These are phyloP conservation scores for Leucaena leucocephala DNA, from an alignment of 306 rosid genomes.

Conservation along the genomic window DNA sequence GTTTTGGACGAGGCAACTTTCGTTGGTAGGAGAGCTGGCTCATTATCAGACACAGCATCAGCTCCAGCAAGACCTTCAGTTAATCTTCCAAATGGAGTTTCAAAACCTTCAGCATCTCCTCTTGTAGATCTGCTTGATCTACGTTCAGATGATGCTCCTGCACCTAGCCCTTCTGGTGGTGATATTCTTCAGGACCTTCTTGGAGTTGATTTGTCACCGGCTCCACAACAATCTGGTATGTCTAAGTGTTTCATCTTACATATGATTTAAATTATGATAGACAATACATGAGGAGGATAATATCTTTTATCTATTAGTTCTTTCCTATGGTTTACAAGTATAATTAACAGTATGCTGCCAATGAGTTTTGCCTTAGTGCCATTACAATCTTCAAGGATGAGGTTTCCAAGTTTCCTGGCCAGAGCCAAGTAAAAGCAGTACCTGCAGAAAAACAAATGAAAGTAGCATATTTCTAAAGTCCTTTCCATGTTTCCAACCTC, in stretches of 20 bases:
- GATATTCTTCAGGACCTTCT: slow-evolving; percentile 94
- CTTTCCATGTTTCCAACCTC: slow-evolving; percentile 21
- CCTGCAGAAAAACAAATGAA: neutral
- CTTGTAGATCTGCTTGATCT: slow-evolving; percentile 95
- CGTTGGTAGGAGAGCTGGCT: slow-evolving; percentile 76
- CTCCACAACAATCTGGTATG: slow-evolving; percentile 76
- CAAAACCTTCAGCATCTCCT: slow-evolving; percentile 67
- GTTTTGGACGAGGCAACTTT: slow-evolving; percentile 90
- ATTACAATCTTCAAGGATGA: neutral
- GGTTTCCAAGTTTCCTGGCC: neutral
- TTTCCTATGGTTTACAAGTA: neutral
- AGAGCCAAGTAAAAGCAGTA: neutral
- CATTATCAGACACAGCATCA: slow-evolving; percentile 60
- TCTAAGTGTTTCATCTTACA: slow-evolving; percentile 29
- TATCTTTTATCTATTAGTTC: neutral
- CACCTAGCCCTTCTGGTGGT: slow-evolving; percentile 76
- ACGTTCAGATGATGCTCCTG: slow-evolving; percentile 76
- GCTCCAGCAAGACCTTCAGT: slow-evolving; percentile 60
- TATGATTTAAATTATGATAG: slow-evolving; percentile 3
- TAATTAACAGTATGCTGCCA: slow-evolving; percentile 8
- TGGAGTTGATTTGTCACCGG: slow-evolving; percentile 71
- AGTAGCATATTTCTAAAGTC: slow-evolving; percentile 16
- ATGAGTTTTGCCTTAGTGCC: neutral
- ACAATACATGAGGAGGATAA: neutral
- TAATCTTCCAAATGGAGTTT: slow-evolving; percentile 82